phyloP scores from a whole-genome alignment of 1,139 yeast genomes.

The Zygoascus meyerae region DNA sequence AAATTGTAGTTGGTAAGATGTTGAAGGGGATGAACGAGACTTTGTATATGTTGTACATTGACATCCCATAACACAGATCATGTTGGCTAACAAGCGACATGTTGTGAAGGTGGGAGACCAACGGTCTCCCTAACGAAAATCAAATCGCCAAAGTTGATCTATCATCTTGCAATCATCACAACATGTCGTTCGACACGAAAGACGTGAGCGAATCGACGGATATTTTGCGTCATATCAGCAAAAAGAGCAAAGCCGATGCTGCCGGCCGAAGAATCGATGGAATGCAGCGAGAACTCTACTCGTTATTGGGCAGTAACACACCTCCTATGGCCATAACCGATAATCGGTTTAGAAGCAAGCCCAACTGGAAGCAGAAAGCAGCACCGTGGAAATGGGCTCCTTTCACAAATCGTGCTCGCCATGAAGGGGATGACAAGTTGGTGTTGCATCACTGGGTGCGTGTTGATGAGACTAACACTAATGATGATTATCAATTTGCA shows the following conservation, averaged over 20 bases:
- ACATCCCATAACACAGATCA: background rate
- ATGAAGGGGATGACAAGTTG: conserved; percentile 32
- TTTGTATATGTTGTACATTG: background rate
- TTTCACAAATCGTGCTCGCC: conserved; percentile 52
- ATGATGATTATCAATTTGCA: conserved; percentile 51
- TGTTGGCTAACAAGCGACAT: background rate
- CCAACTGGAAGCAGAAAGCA: conserved; percentile 55
- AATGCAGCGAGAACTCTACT: conserved; percentile 85
- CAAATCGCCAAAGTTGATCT: background rate
- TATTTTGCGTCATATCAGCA: conserved; percentile 7
- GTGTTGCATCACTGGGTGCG: conserved; percentile 80
- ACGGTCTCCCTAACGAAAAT: background rate
- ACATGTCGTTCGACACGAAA: conserved; percentile 7
- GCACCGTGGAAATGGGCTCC: conserved; percentile 75
- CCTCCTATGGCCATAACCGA: conserved; percentile 66
- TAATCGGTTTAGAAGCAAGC: conserved; percentile 57
- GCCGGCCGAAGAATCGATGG: conserved; percentile 43
- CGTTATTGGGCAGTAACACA: conserved; percentile 82
- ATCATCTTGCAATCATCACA: background rate
- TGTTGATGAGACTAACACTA: conserved; percentile 42
- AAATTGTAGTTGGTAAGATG: background rate
- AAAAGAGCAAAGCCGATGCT: conserved; percentile 12
- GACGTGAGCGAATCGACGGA: conserved; percentile 6
- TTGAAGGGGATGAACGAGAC: too few relatives aligned
- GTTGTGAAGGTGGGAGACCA: background rate